phyloP scores from a whole-genome alignment of 176 grass and related monocot species.

The Luzula sylvatica region DNA sequence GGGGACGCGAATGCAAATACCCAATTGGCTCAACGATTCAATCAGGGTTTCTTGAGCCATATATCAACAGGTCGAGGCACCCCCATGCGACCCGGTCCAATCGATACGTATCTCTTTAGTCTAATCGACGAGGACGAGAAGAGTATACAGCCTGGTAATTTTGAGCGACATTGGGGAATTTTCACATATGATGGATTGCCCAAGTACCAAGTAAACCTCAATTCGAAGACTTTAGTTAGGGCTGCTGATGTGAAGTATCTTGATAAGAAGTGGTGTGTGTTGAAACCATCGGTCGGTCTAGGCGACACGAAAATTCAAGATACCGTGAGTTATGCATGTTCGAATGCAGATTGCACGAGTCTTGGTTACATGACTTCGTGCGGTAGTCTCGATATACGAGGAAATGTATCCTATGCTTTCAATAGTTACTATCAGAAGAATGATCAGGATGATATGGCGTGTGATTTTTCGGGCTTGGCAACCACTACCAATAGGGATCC shows the following conservation, averaged over 20 bases:
- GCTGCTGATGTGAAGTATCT: conserved; percentile 58
- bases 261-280: conserved; percentile 85
- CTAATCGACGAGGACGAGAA: conserved; percentile 91
- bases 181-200: conserved; percentile 78
- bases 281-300: conserved; percentile 59
- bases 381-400: conserved; percentile 44
- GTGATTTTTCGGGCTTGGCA: conserved; percentile 62
- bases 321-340: conserved; percentile 62
- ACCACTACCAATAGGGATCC: conserved; percentile 70
- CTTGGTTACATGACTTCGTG: conserved; percentile 89
- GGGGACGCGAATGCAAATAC: conserved; percentile 71
- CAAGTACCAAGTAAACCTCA: conserved; percentile 67
- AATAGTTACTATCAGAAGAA: conserved; percentile 96
- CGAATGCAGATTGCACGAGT: conserved; percentile 82
- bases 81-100: conserved; percentile 55
- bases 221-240: conserved; percentile 31
- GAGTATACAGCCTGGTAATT: conserved; percentile 95
- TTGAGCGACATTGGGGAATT: conserved; percentile 96
- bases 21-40: conserved; percentile 72
- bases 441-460: conserved; percentile 88
- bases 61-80: conserved; percentile 55
- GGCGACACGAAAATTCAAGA: conserved; percentile 31
- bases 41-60: conserved; percentile 86
- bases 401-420: conserved; percentile 88
- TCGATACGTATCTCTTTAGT: conserved; percentile 86